phyloP scores from a whole-genome alignment of 306 rosid species.

The Hippophae gyantsensis region DNA sequence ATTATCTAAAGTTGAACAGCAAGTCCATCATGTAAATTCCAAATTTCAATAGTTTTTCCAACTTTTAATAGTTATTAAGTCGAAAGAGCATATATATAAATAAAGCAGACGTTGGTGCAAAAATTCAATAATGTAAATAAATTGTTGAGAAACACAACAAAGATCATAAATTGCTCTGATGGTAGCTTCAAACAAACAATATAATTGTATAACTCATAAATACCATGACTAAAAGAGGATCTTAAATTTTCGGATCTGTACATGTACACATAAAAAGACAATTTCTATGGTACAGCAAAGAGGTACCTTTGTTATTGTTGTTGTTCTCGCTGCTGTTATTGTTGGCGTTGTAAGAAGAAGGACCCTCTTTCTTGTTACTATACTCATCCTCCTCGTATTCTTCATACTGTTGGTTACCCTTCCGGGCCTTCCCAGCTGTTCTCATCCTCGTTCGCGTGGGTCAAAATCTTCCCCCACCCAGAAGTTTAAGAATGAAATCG shows the following conservation, averaged over 20 bases:
- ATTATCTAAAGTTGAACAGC: not conserved
- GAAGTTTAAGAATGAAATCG: constrained; percentile 10
- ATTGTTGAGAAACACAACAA: not conserved
- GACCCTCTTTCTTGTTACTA: constrained; percentile 53
- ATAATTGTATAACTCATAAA: constrained; percentile 5
- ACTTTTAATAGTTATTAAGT: no score
- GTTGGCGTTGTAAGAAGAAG: constrained; percentile 55
- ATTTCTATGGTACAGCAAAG: not conserved
- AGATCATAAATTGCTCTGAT: not conserved
- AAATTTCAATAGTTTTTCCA: not conserved
- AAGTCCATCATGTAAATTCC: not conserved
- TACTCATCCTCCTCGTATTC: constrained; percentile 85
- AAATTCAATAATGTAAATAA: no score
- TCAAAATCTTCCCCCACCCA: not conserved
- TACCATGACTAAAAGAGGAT: constrained; percentile 5
- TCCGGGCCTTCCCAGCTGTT: constrained; percentile 34
- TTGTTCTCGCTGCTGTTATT: constrained; percentile 6
- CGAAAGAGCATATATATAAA: no score
- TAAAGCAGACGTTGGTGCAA: no score
- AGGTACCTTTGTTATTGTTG: constrained; percentile 39
- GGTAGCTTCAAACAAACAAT: not conserved
- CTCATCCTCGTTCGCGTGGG: constrained; percentile 45
- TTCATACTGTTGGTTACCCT: constrained; percentile 66
- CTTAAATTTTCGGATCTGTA: constrained; percentile 38
- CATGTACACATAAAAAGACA: constrained; percentile 2